Base-by-base conservation (phyloP, 2,329 filamentous ascomycete species). In the Metarhizium anisopliae region DNA sequence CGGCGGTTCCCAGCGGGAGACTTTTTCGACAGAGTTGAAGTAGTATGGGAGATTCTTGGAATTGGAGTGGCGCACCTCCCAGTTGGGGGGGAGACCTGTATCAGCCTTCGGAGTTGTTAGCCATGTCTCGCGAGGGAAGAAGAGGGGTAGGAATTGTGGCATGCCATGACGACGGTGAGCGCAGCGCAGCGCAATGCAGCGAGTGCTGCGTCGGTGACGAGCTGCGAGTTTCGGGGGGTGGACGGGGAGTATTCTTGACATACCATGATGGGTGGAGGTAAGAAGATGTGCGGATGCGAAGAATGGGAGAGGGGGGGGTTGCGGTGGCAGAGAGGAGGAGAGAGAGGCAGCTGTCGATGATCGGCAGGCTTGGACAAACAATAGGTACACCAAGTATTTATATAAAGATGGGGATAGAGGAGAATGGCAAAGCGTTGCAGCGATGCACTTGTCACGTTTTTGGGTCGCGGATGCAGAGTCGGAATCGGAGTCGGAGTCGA, bases 31-130 rank as follows among this genome's bases (percentile, higher is more conserved):
- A 50, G 87, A 78, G 74, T 96, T 95, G 86, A 96, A 97, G 79
- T 97, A 99, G 80, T 99, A 99, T 42, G 94, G 94, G 40, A 97
- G 87, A 75, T 95, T 95, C 79, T 96, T 97, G 73, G 90, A 95
- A 78, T 96, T 95, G 72, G 90, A 96, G 77, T 95, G 90, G 71
- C 94, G 90, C 68, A 99, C 90, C 77, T 97, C 94, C 92, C 93
- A 96, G 71, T 85, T 84, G 52, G 84, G 72, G 59, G 92, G 92
- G 60, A 96, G 84, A 70, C 93, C 93, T 63, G 87, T 85, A 56
- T 91, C 87, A 67, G 81, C 75, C 84, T 87, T 20, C 18, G 42
- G 14, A 47, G 30, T 30, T 5, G 38, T 40, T 40, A 40, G 51
- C 25, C n/a, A 2, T 30, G 10, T 30, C n/a, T 35, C 47, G n/a